Conservation (phyloP, 371 early-diverging fungal species). For the Rhizopus arrhizus region DNA sequence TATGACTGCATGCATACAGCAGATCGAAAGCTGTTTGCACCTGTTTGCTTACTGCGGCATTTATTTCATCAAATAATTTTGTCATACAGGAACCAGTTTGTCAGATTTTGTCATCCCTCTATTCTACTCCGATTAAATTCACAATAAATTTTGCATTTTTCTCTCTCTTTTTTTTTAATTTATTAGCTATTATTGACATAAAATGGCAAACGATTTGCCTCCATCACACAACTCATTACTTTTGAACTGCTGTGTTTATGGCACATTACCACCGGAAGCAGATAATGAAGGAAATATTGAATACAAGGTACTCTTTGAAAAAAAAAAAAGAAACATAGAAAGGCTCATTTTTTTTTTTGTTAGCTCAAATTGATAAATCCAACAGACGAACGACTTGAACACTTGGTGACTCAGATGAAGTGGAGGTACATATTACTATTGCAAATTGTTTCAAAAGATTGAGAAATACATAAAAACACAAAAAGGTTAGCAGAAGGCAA, state of each 20-base stretch:
- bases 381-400: constrained; percentile 72
- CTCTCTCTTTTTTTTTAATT: not conserved
- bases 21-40: no score
- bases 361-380: constrained; percentile 80
- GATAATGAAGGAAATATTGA: constrained; percentile 88
- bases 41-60: no score
- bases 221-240: constrained; percentile 14
- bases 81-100: no score
- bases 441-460: not conserved
- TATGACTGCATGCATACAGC: no score
- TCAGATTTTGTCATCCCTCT: not conserved
- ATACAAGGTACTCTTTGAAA: constrained; percentile 65
- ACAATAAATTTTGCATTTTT: constrained; percentile 1
- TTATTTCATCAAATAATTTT: no score
- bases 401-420: constrained; percentile 89
- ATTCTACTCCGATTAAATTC: not conserved
- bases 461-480: constrained; percentile 1
- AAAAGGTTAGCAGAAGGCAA: constrained; percentile 79
- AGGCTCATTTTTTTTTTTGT: constrained; percentile 1
- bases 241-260: constrained; percentile 19
- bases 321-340: not conserved
- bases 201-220: constrained; percentile 18
- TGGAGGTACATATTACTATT: constrained; percentile 64
- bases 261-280: constrained; percentile 76
- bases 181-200: not conserved